Conservation (phyloP, 768 basidiomycete species). For the Kwoniella heveanensis region DNA sequence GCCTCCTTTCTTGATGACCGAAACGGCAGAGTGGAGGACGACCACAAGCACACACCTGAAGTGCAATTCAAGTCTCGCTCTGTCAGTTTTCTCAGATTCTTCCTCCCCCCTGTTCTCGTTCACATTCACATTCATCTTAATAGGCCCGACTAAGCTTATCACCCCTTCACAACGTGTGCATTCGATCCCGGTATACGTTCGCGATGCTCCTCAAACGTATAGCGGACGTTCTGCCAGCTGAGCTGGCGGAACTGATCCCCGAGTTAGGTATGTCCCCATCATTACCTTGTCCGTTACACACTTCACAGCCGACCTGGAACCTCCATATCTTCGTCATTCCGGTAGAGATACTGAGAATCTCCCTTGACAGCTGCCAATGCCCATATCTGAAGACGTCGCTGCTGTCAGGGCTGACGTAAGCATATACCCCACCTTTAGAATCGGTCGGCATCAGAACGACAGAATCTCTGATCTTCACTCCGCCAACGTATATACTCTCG, state of each 20-base stretch:
- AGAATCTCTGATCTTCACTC: constrained; percentile 45
- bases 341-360: too few species aligned
- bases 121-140: too few species aligned
- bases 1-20: neutral
- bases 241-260: constrained; percentile 32
- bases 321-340: too few species aligned
- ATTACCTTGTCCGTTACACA: too few species aligned
- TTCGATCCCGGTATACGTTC: too few species aligned
- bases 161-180: too few species aligned
- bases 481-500: constrained; percentile 20
- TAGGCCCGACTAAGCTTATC: too few species aligned
- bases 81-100: too few species aligned
- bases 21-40: constrained; percentile 19
- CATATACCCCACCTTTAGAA: constrained; percentile 20
- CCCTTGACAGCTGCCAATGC: neutral
- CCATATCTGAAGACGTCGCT: too few species aligned
- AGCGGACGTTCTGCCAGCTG: constrained; percentile 14
- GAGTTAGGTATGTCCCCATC: constrained; percentile 32
- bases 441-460: constrained; percentile 41
- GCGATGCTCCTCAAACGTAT: constrained; percentile 47
- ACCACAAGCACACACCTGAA: too few species aligned
- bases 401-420: neutral
- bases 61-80: too few species aligned
- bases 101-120: constrained; percentile 10
- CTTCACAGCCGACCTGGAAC: too few species aligned